phyloP scores from a whole-genome alignment of 179 eudicot genomes.

The Corrigiola litoralis region DNA sequence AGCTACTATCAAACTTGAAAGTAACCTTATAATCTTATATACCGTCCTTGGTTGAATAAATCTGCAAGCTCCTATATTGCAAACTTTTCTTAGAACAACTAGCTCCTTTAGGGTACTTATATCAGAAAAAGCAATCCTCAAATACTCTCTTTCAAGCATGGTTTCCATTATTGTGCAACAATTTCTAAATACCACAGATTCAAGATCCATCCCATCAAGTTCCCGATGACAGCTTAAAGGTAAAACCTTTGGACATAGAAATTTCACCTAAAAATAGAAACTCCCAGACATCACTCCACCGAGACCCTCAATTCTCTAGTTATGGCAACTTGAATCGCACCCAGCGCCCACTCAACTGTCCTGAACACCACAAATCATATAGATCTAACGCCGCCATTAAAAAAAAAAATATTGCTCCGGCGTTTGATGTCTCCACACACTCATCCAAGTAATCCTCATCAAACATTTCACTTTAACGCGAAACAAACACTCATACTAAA shows the following conservation, averaged over 20 bases:
- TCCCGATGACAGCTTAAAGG: not conserved
- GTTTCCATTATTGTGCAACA: not conserved
- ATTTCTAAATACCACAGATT: not conserved
- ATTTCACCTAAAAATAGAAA: too few relatives aligned
- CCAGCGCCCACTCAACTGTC: not conserved
- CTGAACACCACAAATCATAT: not conserved
- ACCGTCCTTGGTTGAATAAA: not conserved
- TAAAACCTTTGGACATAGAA: too few relatives aligned
- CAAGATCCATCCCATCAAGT: not conserved
- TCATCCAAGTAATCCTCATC: not conserved
- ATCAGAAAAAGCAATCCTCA: not conserved
- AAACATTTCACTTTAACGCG: not conserved
- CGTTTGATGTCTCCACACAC: not conserved
- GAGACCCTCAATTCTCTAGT: not conserved
- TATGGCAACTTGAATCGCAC: not conserved
- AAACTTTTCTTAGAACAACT: too few relatives aligned
- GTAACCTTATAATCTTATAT: not conserved
- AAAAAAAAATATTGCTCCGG: not conserved
- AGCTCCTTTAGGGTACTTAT: not conserved
- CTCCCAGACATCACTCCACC: not conserved
- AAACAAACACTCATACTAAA: not conserved
- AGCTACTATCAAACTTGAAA: not conserved
- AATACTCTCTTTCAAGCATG: not conserved
- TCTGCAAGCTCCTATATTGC: not conserved
- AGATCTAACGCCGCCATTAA: not conserved